phyloP scores from a whole-genome alignment of 2,329 filamentous ascomycete species.

The Penicillium sp. region DNA sequence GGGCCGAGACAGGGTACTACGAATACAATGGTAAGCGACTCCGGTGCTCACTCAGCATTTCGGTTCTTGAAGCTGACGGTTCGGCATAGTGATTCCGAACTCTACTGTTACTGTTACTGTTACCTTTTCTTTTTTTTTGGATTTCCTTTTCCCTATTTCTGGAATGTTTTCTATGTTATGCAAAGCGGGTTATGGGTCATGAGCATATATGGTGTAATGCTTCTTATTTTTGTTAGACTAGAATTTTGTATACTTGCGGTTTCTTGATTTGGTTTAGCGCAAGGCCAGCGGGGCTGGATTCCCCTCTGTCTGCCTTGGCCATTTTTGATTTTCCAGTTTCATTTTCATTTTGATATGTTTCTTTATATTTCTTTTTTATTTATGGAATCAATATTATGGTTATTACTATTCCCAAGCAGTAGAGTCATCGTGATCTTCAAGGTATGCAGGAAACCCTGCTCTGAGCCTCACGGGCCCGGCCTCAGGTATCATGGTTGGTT shows the following conservation, averaged over 20 bases:
- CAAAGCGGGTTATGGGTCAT: conserved; percentile 8
- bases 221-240: conserved; percentile 14
- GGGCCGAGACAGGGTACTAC: conserved; percentile 5
- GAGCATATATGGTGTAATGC: conserved; percentile 13
- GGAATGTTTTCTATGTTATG: neutral
- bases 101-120: conserved; percentile 12
- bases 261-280: conserved; percentile 18
- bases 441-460: conserved; percentile 6
- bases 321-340: neutral
- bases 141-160: conserved; percentile 1
- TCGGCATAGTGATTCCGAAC: conserved; percentile 14
- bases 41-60: conserved; percentile 8
- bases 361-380: neutral
- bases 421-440: conserved; percentile 11
- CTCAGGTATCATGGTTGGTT: conserved; percentile 1
- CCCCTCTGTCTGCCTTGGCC: conserved; percentile 11
- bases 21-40: conserved; percentile 16
- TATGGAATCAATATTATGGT: neutral
- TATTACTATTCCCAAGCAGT: conserved; percentile 3
- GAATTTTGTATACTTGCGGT: conserved; percentile 22
- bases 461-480: conserved; percentile 9
- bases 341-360: neutral
- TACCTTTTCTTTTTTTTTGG: conserved; percentile 7
- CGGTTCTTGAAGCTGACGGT: conserved; percentile 8
- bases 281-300: conserved; percentile 18